These are phyloP conservation scores for Zygosaccharomyces bisporus DNA, from an alignment of 805 yeast genomes.

Conservation along the genomic window DNA sequence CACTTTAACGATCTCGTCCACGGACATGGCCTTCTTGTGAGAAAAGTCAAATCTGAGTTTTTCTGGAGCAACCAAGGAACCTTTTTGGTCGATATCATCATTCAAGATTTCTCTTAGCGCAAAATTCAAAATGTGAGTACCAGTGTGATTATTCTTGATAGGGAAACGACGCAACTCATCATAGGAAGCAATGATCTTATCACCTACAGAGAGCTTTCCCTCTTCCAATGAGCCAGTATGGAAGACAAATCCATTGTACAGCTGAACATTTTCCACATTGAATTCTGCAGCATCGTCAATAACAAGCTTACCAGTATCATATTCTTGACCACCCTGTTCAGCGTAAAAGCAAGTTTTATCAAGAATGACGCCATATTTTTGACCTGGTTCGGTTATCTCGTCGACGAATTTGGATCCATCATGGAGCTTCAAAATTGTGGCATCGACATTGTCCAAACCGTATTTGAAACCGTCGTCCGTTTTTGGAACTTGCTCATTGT, in stretches of 20 bases:
- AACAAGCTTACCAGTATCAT: constrained; percentile 88
- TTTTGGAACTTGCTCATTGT: constrained; percentile 57
- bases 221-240: constrained; percentile 86
- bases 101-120: constrained; percentile 87
- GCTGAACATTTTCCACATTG: constrained; percentile 86
- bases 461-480: constrained; percentile 84
- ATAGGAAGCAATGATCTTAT: constrained; percentile 74
- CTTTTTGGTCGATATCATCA: constrained; percentile 87
- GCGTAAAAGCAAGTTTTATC: constrained; percentile 95
- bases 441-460: constrained; percentile 61
- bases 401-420: constrained; percentile 61
- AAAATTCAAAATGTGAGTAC: constrained; percentile 90
- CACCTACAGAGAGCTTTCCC: constrained; percentile 67
- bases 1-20: constrained; percentile 67
- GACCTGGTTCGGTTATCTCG: constrained; percentile 42
- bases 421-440: constrained; percentile 68
- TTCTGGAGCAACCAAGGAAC: constrained; percentile 94
- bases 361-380: constrained; percentile 73
- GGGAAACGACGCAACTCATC: constrained; percentile 96
- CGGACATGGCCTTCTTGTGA: constrained; percentile 77
- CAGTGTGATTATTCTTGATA: constrained; percentile 95
- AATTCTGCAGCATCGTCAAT: constrained; percentile 86
- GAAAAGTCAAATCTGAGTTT: constrained; percentile 95
- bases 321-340: constrained; percentile 99
- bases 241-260: constrained; percentile 89